Conservation (phyloP, 2,329 filamentous ascomycete species). For the Lachnellula subtilissima region DNA sequence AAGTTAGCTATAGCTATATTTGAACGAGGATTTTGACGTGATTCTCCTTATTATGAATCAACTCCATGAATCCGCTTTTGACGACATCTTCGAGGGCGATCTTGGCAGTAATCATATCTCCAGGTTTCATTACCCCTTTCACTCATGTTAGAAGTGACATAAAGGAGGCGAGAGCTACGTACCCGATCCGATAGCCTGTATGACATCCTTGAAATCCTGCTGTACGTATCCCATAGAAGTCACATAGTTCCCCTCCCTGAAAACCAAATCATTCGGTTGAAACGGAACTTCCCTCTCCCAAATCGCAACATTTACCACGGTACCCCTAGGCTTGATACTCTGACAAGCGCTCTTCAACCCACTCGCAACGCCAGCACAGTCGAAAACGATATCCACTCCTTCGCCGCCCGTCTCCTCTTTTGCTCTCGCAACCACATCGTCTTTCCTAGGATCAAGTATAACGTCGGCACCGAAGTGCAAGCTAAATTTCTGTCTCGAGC, state of each 20-base stretch:
- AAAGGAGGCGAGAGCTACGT: conserved; percentile 5
- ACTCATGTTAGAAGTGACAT: background rate
- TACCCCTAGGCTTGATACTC: conserved; percentile 48
- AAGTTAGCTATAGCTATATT: conserved; percentile 7
- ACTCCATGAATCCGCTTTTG: conserved; percentile 50
- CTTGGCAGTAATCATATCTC: conserved; percentile 56
- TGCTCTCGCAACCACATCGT: conserved; percentile 43
- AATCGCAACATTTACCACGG: conserved; percentile 60
- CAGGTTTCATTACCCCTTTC: conserved; percentile 45
- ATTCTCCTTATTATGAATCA: conserved; percentile 55
- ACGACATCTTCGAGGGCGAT: conserved; percentile 52
- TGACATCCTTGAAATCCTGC: conserved; percentile 52
- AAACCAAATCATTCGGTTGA: conserved; percentile 49
- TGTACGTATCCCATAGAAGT: conserved; percentile 29
- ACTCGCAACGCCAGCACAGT: conserved; percentile 56
- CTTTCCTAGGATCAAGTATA: conserved; percentile 47
- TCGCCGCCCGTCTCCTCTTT: conserved; percentile 43
- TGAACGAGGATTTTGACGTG: conserved; percentile 61
- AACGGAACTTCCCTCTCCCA: conserved; percentile 54
- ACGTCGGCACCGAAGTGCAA: conserved; percentile 50
- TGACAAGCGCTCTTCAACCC: conserved; percentile 40
- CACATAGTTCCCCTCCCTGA: conserved; percentile 48
- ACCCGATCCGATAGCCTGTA: conserved; percentile 43
- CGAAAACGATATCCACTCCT: conserved; percentile 56
- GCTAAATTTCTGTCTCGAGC: conserved; percentile 46